Evolutionary conservation across 495 filamentous ascomycete species (phyloP), one percentile per base, ranked within the genome.

Genomic region (Neurospora africana): DNA sequence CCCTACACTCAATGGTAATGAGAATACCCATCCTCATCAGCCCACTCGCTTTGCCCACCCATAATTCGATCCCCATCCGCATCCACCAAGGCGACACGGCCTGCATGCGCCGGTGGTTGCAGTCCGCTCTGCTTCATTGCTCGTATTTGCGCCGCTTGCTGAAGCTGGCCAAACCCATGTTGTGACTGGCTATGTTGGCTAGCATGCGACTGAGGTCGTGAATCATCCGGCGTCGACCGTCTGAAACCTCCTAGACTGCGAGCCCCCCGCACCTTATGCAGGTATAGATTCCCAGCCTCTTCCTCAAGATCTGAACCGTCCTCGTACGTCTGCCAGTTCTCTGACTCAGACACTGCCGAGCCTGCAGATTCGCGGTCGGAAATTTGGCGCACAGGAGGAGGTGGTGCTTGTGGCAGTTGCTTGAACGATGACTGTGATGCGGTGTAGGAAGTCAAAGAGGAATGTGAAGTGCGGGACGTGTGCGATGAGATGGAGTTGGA

Each of bases 271-370:
- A 93, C 80, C 78, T 91, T 93, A 72, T 91, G 90, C 76, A 91
- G 93, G 79, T 95, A 94, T 9, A 88, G 84, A 71, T 94, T 91
- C 21, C 87, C 89, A 3, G 87, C 86, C 79, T 94, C 93, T 39
- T 80, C 81, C 74, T 95, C 93, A 0, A 91, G 90, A 70, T 90
- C 93, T 4, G 89, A 90, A 47, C 86, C 88, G 78, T 93, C 91
- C 74, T 93, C 91, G 73, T 93, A 97, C 30, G 93, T 96, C 83
- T 98, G 93, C 94, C 94, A 98, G 79, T 98, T 98, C 81, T 97
- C 94, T 0, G 92, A 95, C 4, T 93, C 92, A 13, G 91, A 91
- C 4, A 90, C 86, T 4, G 82, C 84, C 1, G 91, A 92, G 73
- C 86, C 87, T 10, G 89, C 87, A 72, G 88, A 86, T 4, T 89